phyloP scores from a whole-genome alignment of 768 basidiomycete species.

The Mycena sanguinolenta region DNA sequence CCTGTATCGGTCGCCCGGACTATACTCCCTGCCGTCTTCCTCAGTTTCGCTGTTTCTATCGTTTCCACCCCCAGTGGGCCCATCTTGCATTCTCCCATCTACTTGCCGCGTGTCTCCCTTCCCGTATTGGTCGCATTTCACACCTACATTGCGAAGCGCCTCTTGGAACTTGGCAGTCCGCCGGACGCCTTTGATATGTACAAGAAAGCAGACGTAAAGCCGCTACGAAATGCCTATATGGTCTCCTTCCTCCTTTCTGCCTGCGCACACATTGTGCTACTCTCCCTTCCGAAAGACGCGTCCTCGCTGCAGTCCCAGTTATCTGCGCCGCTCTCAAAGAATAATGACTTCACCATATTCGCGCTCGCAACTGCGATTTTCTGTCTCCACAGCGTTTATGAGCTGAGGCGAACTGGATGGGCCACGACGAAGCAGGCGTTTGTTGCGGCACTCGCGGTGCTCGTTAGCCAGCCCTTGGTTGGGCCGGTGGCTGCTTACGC shows the following conservation, averaged over 20 bases:
- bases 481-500: no score
- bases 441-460: no score
- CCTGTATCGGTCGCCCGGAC: neutral
- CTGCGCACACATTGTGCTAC: neutral
- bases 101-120: neutral
- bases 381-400: no score
- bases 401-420: no score
- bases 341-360: no score
- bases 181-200: constrained; percentile 12
- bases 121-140: neutral
- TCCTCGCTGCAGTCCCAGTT: no score
- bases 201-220: constrained; percentile 4
- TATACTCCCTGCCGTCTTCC: constrained; percentile 9
- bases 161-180: neutral
- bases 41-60: neutral
- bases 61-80: neutral
- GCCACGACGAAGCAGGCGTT: no score
- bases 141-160: constrained; percentile 5
- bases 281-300: no score
- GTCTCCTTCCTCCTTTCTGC: neutral
- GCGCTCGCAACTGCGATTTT: no score
- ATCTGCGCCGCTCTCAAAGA: no score
- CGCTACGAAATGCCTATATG: neutral
- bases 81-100: neutral
- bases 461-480: no score